A percentile compares a stretch with the other conserved stretches of the same genome.
Evolutionary conservation across 805 yeast genomes (phyloP).

Genomic region (Danielia oregonensis): DNA sequence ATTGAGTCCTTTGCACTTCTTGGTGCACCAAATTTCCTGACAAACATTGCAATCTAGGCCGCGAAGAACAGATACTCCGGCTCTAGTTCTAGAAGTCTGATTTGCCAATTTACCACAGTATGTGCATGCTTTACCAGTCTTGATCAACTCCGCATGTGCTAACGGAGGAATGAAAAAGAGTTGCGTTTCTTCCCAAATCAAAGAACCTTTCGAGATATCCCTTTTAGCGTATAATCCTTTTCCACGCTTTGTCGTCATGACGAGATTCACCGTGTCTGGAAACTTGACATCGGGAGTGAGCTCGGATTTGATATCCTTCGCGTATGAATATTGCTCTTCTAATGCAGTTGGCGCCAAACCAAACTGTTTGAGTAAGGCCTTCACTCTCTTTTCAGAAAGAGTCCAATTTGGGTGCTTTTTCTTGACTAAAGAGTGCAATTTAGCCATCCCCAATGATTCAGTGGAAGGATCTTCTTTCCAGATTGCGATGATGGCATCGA

Average conservation of each 20-base stretch:
- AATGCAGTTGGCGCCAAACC: constrained; percentile 41
- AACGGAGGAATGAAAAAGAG: constrained; percentile 67
- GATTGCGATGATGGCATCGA: constrained; percentile 54
- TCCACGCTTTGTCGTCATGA: constrained; percentile 52
- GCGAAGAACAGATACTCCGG: constrained; percentile 29
- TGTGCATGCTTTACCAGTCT: constrained; percentile 64
- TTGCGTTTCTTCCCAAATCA: constrained; percentile 57
- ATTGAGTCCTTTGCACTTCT: constrained; percentile 54
- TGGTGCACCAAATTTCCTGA: constrained; percentile 67
- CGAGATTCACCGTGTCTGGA: constrained; percentile 43
- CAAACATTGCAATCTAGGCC: constrained; percentile 69
- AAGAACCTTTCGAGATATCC: constrained; percentile 45
- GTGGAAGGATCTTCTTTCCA: constrained; percentile 68
- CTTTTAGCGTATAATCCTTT: constrained; percentile 56
- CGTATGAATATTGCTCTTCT: constrained; percentile 46
- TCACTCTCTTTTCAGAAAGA: constrained; percentile 55
- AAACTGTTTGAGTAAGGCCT: constrained; percentile 49
- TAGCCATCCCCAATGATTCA: constrained; percentile 53
- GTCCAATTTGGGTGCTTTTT: constrained; percentile 58
- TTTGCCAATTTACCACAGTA: constrained; percentile 60
- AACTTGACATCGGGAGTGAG: constrained; percentile 42
- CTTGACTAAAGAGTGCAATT: constrained; percentile 51
- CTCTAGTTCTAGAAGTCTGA: constrained; percentile 19
- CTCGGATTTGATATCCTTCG: constrained; percentile 49
- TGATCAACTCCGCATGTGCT: constrained; percentile 57